Conservation (phyloP, 2,329 filamentous ascomycete species). For the Plectosphaerella cucumerina region DNA sequence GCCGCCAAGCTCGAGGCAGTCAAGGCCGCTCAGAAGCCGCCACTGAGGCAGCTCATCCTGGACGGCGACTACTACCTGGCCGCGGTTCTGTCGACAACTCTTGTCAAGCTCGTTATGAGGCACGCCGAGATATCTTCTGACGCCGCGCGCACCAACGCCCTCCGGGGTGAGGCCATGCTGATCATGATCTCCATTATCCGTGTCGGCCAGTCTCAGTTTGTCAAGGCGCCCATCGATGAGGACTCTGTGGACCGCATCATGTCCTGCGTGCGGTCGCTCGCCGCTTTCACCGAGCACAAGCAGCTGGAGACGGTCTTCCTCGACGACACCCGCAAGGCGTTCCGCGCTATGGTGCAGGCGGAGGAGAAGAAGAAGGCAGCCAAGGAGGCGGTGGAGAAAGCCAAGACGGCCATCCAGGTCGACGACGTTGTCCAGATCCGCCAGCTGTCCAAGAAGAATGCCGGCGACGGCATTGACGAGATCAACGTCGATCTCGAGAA, state of each 20-base stretch:
- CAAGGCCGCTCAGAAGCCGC: constrained; percentile 94
- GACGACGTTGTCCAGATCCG: constrained; percentile 93
- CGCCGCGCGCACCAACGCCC: constrained; percentile 80
- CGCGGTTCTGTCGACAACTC: constrained; percentile 88
- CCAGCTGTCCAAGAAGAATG: constrained; percentile 89
- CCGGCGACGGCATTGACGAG: constrained; percentile 75
- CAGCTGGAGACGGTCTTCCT: constrained; percentile 90
- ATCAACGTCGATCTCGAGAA: constrained; percentile 88
- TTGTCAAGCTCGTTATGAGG: constrained; percentile 97
- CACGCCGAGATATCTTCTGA: constrained; percentile 91
- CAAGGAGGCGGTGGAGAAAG: constrained; percentile 87
- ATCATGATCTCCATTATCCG: constrained; percentile 99
- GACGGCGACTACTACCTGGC: constrained; percentile 97
- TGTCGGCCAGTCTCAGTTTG: constrained; percentile 97
- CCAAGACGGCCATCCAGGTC: constrained; percentile 90
- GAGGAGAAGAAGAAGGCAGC: constrained; percentile 98
- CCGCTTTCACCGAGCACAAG: constrained; percentile 85
- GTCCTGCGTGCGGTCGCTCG: constrained; percentile 89
- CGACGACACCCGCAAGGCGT: constrained; percentile 91
- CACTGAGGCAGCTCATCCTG: constrained; percentile 87
- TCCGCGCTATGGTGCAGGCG: constrained; percentile 93
- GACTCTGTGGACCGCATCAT: constrained; percentile 98
- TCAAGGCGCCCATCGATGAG: constrained; percentile 95
- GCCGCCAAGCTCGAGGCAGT: constrained; percentile 93
- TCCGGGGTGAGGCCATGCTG: constrained; percentile 95